A percentile compares a stretch with the other conserved stretches of the same genome.
These are phyloP conservation scores for Gastrolobium bilobum DNA, from an alignment of 306 rosid species.

Conservation along the genomic window DNA sequence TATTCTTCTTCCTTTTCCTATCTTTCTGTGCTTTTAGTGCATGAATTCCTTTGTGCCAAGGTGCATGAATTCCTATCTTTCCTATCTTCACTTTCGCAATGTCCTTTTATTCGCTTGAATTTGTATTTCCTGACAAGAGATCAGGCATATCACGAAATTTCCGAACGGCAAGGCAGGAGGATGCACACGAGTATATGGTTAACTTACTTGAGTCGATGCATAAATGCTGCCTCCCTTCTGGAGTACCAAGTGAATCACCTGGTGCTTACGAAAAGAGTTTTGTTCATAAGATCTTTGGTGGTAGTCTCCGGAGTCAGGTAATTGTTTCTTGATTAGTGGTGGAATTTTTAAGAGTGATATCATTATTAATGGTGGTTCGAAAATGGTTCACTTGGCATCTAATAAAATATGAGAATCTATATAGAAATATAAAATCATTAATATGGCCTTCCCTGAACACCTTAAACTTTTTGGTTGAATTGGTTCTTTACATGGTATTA, in stretches of 20 bases:
- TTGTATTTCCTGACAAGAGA: slow-evolving; percentile 65
- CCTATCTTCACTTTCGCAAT: too few species aligned
- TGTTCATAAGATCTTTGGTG: slow-evolving; percentile 97
- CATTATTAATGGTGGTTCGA: neutral
- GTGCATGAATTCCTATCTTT: too few species aligned
- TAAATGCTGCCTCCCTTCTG: slow-evolving; percentile 94
- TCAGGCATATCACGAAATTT: slow-evolving; percentile 94
- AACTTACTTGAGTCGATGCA: slow-evolving; percentile 98
- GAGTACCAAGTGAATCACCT: slow-evolving; percentile 94
- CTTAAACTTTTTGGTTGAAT: too few species aligned
- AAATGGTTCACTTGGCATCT: neutral
- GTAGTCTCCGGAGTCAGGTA: slow-evolving; percentile 96
- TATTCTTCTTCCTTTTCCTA: neutral
- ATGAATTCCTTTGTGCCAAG: neutral
- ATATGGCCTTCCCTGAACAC: too few species aligned
- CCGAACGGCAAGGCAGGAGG: slow-evolving; percentile 89
- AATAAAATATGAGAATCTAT: slow-evolving; percentile 17
- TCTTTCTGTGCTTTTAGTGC: neutral
- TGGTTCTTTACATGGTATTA: too few species aligned
- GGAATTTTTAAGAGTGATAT: neutral
- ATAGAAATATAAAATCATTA: neutral
- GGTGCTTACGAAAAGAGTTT: slow-evolving; percentile 96
- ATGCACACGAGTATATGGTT: slow-evolving; percentile 99
- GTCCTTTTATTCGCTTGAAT: slow-evolving; percentile 9
- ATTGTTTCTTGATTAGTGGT: slow-evolving; percentile 20